Base-by-base conservation (phyloP, 768 basidiomycete species). In the Lanmaoa pseudosensibilis region DNA sequence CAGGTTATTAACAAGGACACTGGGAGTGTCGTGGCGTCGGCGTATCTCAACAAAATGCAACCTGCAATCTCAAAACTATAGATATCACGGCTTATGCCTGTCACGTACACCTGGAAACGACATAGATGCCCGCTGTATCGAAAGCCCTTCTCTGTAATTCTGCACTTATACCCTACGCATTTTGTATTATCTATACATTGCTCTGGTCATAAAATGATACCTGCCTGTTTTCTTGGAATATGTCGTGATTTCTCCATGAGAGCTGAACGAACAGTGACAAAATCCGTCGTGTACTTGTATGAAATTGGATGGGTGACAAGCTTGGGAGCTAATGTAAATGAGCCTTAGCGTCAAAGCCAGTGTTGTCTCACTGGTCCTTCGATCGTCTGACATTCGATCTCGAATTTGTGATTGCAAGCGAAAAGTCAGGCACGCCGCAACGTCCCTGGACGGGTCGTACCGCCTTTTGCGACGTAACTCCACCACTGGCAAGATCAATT, bases 11-110 rank as follows among this genome's bases (percentile, higher is more conserved):
- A 87, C 67, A 85, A 83, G 59, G 70, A 75, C 48, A 77, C 79
- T 3, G 85, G 86, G 18, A 74, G 81, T 55, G 72, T 83, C 39
- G 73, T 88, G 48, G 87, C 86, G 9, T 87, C 87, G 2, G 85
- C 85, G 1, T 81, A 83, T 57, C 70, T 88, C 48, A 87, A 80
- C 74, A 88, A 88, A 71, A 89, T 88, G 87, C 86, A 89, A 66
- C 87, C 88, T 5, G 62, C 55, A 8, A 55, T 71, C 37, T 70
- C 82, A 23, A 83, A 82, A 61, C 72, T 84, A 55, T 84, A 67
- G 64, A 52, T 49, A 16, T 50, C 50, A 57, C 57, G 49, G 19
- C 16, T 45, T 18, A 36, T 43, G 4, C 30, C 34, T 23, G 16
- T 57, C 33, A 41, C 63, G 50, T 41, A 55, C 51, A 50, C 55